These are phyloP conservation scores for Calycina herbarum DNA, from an alignment of 2,329 filamentous ascomycete species.

Conservation along the genomic window DNA sequence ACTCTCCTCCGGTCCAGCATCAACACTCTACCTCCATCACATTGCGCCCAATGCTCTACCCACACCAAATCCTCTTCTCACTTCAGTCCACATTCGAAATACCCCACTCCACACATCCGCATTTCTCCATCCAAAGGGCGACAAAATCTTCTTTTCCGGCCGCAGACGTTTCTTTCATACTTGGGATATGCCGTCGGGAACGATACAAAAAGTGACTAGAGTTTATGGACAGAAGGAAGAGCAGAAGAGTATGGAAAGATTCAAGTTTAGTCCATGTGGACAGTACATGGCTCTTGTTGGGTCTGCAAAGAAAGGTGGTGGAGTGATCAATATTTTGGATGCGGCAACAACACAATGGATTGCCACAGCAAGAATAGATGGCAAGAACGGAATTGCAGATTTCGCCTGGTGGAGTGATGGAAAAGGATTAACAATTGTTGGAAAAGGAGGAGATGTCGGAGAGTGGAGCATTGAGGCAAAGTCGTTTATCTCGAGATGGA, in stretches of 20 bases:
- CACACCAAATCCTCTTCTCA: conserved; percentile 83
- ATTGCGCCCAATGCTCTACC: conserved; percentile 73
- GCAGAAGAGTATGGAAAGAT: conserved; percentile 87
- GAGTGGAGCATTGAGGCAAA: conserved; percentile 76
- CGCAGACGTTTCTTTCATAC: conserved; percentile 89
- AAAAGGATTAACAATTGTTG: conserved; percentile 76
- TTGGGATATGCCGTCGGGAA: conserved; percentile 83
- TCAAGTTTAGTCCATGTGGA: conserved; percentile 84
- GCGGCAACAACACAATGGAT: conserved; percentile 84
- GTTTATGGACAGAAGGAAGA: conserved; percentile 75
- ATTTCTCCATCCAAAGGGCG: conserved; percentile 72
- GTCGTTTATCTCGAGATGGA: conserved; percentile 78
- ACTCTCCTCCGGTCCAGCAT: conserved; percentile 83
- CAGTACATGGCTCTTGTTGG: conserved; percentile 82
- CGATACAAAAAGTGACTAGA: conserved; percentile 77
- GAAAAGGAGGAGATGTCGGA: conserved; percentile 84
- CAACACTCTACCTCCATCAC: conserved; percentile 86
- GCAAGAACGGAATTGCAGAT: conserved; percentile 80
- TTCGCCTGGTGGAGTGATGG: conserved; percentile 92
- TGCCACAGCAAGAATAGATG: conserved; percentile 77
- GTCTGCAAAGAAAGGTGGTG: conserved; percentile 79
- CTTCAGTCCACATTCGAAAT: conserved; percentile 80
- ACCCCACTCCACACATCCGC: conserved; percentile 83
- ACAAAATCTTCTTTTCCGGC: conserved; percentile 84
- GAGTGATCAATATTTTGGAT: conserved; percentile 82